Percentiles rank a stretch among this genome's conserved stretches.
These are phyloP conservation scores for Leishmania tropica DNA, from an alignment of 208 protist species.

Conservation along the genomic window DNA sequence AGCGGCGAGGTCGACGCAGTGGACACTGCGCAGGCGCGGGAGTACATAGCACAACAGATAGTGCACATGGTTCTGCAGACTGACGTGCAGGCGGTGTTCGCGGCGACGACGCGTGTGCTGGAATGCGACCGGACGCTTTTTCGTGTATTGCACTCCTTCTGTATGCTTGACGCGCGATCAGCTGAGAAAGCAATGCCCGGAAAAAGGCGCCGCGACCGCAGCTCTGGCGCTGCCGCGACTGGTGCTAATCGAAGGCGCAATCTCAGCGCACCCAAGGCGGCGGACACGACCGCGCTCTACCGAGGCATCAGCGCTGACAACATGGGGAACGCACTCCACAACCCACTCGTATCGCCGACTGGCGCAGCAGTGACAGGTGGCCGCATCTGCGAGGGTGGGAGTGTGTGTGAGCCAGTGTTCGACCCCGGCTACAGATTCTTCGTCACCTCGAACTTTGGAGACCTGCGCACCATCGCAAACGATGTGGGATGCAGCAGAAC, in stretches of 20 bases:
- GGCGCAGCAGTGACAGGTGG: background rate
- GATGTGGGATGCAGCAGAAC: constrained; percentile 3
- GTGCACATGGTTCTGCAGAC: constrained; percentile 35
- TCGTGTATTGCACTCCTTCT: constrained; percentile 31
- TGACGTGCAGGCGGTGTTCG: constrained; percentile 26
- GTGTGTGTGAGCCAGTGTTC: constrained; percentile 2
- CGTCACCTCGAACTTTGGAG: constrained; percentile 28
- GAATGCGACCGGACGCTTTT: constrained; percentile 36
- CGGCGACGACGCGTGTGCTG: constrained; percentile 25
- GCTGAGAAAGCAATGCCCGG: constrained; percentile 5
- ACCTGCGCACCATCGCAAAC: constrained; percentile 24
- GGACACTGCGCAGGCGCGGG: constrained; percentile 25
- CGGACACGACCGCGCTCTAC: constrained; percentile 14
- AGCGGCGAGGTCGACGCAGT: background rate
- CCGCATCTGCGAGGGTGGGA: background rate
- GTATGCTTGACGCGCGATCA: constrained; percentile 19
- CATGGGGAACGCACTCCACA: background rate
- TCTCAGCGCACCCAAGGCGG: background rate
- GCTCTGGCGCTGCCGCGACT: background rate
- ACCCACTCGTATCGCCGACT: background rate
- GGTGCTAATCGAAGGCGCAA: background rate
- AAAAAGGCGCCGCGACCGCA: background rate
- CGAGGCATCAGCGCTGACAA: background rate
- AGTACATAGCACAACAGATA: constrained; percentile 24
- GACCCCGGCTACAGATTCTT: constrained; percentile 32